phyloP scores from a whole-genome alignment of 345 rosid species.

The Citrus mangshanensis region DNA sequence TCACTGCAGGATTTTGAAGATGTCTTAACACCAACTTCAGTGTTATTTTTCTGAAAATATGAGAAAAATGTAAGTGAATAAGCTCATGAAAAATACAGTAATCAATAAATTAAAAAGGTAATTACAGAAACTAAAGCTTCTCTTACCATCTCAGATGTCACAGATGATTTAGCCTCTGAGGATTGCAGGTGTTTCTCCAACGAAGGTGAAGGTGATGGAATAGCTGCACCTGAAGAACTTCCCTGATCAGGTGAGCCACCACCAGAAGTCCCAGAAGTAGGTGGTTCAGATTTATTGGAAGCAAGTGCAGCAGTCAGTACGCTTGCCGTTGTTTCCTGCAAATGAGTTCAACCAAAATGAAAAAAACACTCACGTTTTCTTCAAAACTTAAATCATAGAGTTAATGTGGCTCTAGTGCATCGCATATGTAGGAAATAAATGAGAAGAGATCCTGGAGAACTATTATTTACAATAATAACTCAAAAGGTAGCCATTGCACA shows the following conservation, averaged over 20 bases:
- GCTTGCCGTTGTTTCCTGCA: constrained; percentile 78
- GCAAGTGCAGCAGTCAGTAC: constrained; percentile 75
- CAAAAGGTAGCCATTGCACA: neutral
- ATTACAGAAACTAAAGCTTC: constrained; percentile 11
- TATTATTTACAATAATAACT: neutral
- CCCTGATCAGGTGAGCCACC: constrained; percentile 31
- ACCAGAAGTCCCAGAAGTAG: constrained; percentile 39
- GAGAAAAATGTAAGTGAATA: neutral
- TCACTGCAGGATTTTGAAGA: constrained; percentile 27
- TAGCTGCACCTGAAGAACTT: constrained; percentile 43
- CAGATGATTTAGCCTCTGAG: constrained; percentile 28
- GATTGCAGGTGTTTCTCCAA: constrained; percentile 23
- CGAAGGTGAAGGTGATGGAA: constrained; percentile 34
- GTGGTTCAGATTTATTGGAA: constrained; percentile 48
- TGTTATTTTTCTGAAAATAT: constrained; percentile 22
- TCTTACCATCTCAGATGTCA: constrained; percentile 39
- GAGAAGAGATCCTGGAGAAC: neutral
- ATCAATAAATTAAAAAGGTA: constrained; percentile 9
- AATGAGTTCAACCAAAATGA: constrained; percentile 1
- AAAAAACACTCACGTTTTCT: neutral
- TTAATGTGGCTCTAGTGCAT: neutral
- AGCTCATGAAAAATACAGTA: constrained; percentile 1
- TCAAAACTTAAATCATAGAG: neutral
- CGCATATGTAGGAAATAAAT: neutral
- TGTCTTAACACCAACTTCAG: constrained; percentile 18